Base-by-base conservation (phyloP, 768 basidiomycete species). In the Tephrocybe sp. region DNA sequence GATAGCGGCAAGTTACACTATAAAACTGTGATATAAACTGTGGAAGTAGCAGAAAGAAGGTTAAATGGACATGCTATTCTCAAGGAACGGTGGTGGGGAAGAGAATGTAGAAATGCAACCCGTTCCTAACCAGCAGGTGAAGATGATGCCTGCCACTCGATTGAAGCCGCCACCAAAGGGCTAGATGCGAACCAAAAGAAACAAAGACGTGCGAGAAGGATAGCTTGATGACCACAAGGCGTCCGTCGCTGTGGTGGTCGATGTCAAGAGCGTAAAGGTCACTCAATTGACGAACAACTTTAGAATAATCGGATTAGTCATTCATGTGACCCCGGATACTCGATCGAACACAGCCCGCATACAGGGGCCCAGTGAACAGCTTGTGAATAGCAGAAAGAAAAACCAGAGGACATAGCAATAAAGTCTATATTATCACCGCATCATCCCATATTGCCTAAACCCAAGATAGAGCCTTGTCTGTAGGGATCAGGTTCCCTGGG, bases 21-120 rank as follows among this genome's bases (percentile, higher is more conserved):
- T 19, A 55, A 17, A 36, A 53, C 39, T 46, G 22, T 22, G 22
- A 54, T 14, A 32, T 19, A 40, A 23, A 49, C 41, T 32, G 38
- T 26, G 26, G 40, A 9, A 33, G 39, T 23, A 31, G 35, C 23
- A 39, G 23, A 2, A 35, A 50, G 39, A 39, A 49, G 39, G 52
- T 39, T 62, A 62, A 50, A 47, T 39, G 47, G 41, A 55, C 61
- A 62, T 62, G 51, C 36, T 57, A 45, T 41, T 49, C 44, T 35
- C 42, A 20, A 26, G 42, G 32, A 43, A 47, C 31, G 46, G 50
- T 51, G 52, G 40, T 47, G 51, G n/a, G 41, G 48, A 39, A 52
- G 51, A 48, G 48, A 54, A 60, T 33, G 47, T 48, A 26, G 23
- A 44, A 45, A 32, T 53, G 51, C 36, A 54, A 54, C 58, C 55